A percentile compares a stretch with the other conserved stretches of the same genome.
These are phyloP conservation scores for Populus euphratica DNA, from an alignment of 345 rosid species.

Conservation along the genomic window DNA sequence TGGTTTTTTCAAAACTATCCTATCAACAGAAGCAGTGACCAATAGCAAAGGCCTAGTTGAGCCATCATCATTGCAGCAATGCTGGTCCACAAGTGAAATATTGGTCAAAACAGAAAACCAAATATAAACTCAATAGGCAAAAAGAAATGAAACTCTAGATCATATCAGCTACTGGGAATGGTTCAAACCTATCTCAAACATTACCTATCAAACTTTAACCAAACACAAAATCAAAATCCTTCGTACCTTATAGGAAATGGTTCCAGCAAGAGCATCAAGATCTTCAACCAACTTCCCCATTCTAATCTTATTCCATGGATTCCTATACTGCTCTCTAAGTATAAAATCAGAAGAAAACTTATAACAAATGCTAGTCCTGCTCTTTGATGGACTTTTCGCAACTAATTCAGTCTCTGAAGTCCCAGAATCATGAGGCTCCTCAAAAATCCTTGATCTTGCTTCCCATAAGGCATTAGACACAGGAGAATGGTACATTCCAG, in stretches of 20 bases:
- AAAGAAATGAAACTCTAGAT: neutral
- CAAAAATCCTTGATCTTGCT: slow-evolving; percentile 68
- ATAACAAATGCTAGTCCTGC: slow-evolving; percentile 70
- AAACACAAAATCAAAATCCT: neutral
- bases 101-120: neutral
- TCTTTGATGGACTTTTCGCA: slow-evolving; percentile 55
- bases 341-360: slow-evolving; percentile 68
- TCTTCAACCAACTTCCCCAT: slow-evolving; percentile 84
- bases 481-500: slow-evolving; percentile 93
- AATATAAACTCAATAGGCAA: neutral
- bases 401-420: slow-evolving; percentile 29
- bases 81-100: slow-evolving; percentile 38
- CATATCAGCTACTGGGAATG: neutral
- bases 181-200: neutral
- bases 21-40: slow-evolving; percentile 93
- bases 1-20: slow-evolving; percentile 63
- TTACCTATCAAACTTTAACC: neutral
- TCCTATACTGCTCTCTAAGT: slow-evolving; percentile 77
- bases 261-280: slow-evolving; percentile 94
- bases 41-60: slow-evolving; percentile 54
- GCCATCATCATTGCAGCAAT: slow-evolving; percentile 56
- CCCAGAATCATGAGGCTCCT: slow-evolving; percentile 28
- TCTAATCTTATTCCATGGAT: slow-evolving; percentile 82
- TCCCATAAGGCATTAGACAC: slow-evolving; percentile 93
- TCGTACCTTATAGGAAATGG: slow-evolving; percentile 70